These are phyloP conservation scores for Vaccinium vitisidaea DNA, from an alignment of 148 eudicot species.

Conservation along the genomic window DNA sequence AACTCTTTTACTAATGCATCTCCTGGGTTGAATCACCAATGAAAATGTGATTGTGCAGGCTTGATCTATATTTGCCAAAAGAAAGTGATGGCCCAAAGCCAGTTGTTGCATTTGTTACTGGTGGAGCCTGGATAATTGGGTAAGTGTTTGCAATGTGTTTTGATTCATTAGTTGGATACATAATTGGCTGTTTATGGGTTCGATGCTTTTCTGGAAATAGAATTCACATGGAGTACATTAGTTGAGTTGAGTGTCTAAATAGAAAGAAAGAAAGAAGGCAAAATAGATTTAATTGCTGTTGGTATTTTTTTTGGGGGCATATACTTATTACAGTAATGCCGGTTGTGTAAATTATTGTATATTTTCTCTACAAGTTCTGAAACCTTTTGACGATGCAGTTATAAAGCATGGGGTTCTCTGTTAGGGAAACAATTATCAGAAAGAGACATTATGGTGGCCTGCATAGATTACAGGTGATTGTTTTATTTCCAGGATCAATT, in stretches of 20 bases:
- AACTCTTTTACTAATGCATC: background rate
- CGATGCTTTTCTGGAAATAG: background rate
- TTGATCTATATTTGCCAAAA: conserved; percentile 65
- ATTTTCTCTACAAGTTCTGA: conserved; percentile 8
- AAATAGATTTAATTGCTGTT: background rate
- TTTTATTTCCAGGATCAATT: background rate
- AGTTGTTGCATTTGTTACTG: conserved; percentile 69
- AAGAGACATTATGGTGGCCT: conserved; percentile 73
- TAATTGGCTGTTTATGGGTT: background rate
- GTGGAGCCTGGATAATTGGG: conserved; percentile 83
- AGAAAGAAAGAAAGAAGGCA: conserved; percentile 14
- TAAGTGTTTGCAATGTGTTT: conserved; percentile 21
- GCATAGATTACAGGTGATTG: conserved; percentile 77
- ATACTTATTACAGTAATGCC: background rate
- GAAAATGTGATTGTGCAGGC: conserved; percentile 38
- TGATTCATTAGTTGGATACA: background rate
- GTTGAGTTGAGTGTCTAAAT: background rate
- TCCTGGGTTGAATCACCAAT: conserved; percentile 11
- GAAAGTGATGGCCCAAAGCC: conserved; percentile 49
- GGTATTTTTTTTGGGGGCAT: background rate
- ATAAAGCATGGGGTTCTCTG: conserved; percentile 86
- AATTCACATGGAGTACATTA: background rate
- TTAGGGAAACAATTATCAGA: conserved; percentile 68
- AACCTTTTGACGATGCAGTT: conserved; percentile 38
- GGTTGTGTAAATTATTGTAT: background rate